Conservation (phyloP, 176 grass and related monocot genomes). For the Rhynchospora pubera region DNA sequence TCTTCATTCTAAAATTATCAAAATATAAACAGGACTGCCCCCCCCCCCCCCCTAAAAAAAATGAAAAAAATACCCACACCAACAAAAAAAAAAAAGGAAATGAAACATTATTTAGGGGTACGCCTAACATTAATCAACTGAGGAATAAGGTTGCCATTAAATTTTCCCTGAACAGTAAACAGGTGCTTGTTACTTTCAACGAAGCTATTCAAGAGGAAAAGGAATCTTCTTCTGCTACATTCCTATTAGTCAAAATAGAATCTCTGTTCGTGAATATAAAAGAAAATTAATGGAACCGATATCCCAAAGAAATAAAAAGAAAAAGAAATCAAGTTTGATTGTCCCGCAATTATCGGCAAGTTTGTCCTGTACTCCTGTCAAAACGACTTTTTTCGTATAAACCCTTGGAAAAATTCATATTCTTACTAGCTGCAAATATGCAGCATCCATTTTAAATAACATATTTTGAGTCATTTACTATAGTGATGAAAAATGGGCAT, state of each 20-base stretch:
- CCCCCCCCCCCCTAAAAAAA: neutral
- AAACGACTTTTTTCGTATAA: neutral
- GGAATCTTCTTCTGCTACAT: neutral
- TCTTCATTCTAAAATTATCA: neutral
- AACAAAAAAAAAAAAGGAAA: neutral
- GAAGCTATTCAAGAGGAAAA: neutral
- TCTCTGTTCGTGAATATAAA: neutral
- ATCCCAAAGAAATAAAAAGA: neutral
- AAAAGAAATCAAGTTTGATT: neutral
- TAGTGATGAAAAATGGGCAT: neutral
- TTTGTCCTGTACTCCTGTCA: neutral
- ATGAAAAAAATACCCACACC: too few relatives aligned
- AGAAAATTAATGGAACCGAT: neutral
- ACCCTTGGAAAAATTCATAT: neutral
- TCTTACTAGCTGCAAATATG: neutral
- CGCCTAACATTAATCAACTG: too few relatives aligned
- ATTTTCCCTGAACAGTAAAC: neutral
- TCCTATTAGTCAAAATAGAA: constrained; percentile 4
- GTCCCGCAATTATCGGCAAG: neutral
- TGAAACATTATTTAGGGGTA: too few relatives aligned
- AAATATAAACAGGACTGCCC: neutral
- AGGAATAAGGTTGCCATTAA: neutral
- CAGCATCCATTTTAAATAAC: neutral
- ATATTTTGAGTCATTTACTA: neutral
- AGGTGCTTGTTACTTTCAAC: neutral